Base-by-base conservation (phyloP, 192 early-diverging fungal genomes). In the Lobosporangium transversale region DNA sequence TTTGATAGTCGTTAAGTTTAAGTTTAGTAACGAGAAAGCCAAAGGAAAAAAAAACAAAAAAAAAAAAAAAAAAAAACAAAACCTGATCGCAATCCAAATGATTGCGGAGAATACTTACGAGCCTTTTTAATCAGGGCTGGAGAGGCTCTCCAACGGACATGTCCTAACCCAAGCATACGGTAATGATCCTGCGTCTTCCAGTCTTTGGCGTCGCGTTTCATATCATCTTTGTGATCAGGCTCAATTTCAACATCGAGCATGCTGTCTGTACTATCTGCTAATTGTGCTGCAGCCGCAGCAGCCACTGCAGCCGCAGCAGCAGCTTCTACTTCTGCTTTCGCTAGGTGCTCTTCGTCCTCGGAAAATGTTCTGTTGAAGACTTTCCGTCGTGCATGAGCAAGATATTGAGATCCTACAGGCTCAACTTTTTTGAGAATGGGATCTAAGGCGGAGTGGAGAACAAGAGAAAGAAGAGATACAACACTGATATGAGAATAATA, bases 161-260 rank as follows among this genome's bases (percentile, higher is more conserved):
- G 81, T 1, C 87, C 85, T 27, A 95, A 62, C 3, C 93, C 94
- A 1, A 95, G 78, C 18, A 95, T 81, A 24, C 83, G 88, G 79
- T 95, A 95, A 71, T 94, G 93, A 58, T 95, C 94, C 79, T 95
- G 94, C 11, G 81, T 78, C 81, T 92, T 95, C 92, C 92, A 94
- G 7, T 92, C 84, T 58, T 83, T 75, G 9, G 94, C 92, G 60
- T 94, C 87, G 23, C 86, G 80, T 29, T 73, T 61, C 56, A 94
- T 55, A 29, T 94, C 79, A 31, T 81, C 74, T 35, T 84, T 68
- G n/a, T 86, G 78, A 66, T 91, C 91, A 7, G 80, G 78, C 67
- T 92, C 90, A 31, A 83, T 67, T n/a, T 87, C 84, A 45, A 80
- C 62, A 1, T 82, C 78, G 45, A 70, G 33, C 15, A 70, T 83